Conservation (phyloP, 257 asterid species). For the Fraxinus pennsylvanica region DNA sequence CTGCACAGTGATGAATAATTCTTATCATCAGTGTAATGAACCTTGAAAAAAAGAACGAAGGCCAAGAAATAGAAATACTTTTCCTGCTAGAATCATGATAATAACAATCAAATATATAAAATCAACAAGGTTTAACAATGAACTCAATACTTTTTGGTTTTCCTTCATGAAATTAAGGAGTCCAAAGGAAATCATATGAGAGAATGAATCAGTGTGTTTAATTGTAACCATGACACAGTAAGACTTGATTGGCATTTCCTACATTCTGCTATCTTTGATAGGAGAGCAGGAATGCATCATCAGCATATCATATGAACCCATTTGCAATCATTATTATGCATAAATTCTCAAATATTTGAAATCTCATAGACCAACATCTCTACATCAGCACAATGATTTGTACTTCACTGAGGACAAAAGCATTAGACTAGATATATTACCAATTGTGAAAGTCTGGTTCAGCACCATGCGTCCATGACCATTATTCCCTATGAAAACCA, state of each 20-base stretch:
- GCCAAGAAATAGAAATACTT: background rate
- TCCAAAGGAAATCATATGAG: background rate
- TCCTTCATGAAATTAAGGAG: constrained; percentile 5
- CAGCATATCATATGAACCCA: background rate
- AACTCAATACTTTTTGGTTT: background rate
- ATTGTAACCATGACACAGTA: background rate
- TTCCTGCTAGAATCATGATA: background rate
- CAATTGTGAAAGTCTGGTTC: constrained; percentile 93
- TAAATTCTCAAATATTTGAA: background rate
- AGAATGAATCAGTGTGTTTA: background rate
- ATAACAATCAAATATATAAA: background rate
- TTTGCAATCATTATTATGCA: background rate
- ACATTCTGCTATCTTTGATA: background rate
- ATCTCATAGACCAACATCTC: background rate
- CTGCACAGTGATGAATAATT: constrained; percentile 39
- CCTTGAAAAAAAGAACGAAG: background rate
- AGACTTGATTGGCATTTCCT: background rate
- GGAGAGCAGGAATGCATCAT: background rate
- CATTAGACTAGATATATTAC: constrained; percentile 40
- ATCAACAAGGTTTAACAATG: background rate
- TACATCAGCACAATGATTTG: background rate
- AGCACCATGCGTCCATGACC: constrained; percentile 75
- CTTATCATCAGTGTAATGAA: background rate
- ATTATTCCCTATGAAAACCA: constrained; percentile 59
- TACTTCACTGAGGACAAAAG: background rate